Evolutionary conservation across 1,139 yeast species (phyloP).

Genomic region (Arxiozyma slooffiae): DNA sequence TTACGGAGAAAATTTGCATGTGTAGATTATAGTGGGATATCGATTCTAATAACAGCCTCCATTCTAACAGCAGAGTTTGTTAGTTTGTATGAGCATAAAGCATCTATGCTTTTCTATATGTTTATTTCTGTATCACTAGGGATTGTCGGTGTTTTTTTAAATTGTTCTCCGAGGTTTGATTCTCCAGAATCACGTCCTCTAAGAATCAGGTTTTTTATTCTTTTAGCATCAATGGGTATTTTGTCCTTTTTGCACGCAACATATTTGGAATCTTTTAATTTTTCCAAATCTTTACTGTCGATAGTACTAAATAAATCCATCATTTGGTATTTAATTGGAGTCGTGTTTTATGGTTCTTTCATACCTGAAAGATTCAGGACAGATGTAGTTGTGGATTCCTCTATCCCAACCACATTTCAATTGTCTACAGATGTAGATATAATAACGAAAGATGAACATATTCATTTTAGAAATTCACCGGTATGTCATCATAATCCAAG

Average conservation of each 20-base stretch:
- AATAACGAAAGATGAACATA: slow-evolving; percentile 28
- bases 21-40: slow-evolving; percentile 90
- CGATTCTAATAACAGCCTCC: slow-evolving; percentile 82
- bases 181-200: slow-evolving; percentile 72
- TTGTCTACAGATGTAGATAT: slow-evolving; percentile 25
- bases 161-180: slow-evolving; percentile 89
- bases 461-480: slow-evolving; percentile 50
- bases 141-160: slow-evolving; percentile 59
- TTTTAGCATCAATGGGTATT: slow-evolving; percentile 68
- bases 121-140: slow-evolving; percentile 59
- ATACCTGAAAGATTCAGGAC: slow-evolving; percentile 85
- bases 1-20: slow-evolving; percentile 76
- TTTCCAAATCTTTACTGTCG: slow-evolving; percentile 34
- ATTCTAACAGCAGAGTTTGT: slow-evolving; percentile 79
- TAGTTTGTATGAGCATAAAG: slow-evolving; percentile 42
- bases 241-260: slow-evolving; percentile 53
- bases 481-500: slow-evolving; percentile 4
- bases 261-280: slow-evolving; percentile 45
- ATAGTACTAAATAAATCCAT: slow-evolving; percentile 33
- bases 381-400: slow-evolving; percentile 37
- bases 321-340: slow-evolving; percentile 70
- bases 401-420: slow-evolving; percentile 30
- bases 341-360: slow-evolving; percentile 75
- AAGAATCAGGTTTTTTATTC: slow-evolving; percentile 73
- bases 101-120: slow-evolving; percentile 39